phyloP scores from a whole-genome alignment of 768 basidiomycete genomes.

The Lactarius quietus region DNA sequence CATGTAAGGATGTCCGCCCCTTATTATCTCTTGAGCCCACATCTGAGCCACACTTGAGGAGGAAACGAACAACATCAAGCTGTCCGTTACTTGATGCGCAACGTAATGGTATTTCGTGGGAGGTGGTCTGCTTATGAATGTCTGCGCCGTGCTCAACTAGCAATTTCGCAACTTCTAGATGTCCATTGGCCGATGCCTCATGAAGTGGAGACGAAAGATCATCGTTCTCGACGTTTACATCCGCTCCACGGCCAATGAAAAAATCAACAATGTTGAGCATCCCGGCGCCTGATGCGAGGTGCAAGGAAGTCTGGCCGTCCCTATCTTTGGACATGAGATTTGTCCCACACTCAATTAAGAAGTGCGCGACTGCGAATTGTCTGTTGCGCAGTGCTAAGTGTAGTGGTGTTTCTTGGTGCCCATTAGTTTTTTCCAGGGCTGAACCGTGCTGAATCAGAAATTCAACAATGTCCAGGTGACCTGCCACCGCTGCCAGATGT shows the following conservation, averaged over 20 bases:
- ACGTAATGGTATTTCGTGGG: not conserved
- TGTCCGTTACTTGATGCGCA: not conserved
- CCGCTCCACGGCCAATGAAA: not conserved
- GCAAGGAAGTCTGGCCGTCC: not conserved
- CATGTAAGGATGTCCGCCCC: not conserved
- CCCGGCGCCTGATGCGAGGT: not conserved
- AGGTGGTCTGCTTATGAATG: not conserved
- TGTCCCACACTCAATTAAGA: not conserved
- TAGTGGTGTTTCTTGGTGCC: not conserved
- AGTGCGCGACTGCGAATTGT: not conserved
- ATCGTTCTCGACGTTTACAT: not conserved
- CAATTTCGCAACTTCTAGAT: not conserved
- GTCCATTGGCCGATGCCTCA: not conserved
- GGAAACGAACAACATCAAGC: not conserved
- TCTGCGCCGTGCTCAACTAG: not conserved
- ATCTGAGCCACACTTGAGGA: not conserved
- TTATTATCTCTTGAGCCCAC: not conserved
- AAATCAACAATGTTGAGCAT: not conserved
- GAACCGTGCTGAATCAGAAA: too few species aligned
- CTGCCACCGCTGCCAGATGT: not conserved
- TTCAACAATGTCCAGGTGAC: not conserved
- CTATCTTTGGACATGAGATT: too few species aligned
- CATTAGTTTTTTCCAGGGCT: too few species aligned
- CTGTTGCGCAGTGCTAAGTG: not conserved
- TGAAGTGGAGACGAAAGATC: not conserved